Evolutionary conservation across 129 eudicot species (phyloP).

Genomic region (Flaveria robusta): DNA sequence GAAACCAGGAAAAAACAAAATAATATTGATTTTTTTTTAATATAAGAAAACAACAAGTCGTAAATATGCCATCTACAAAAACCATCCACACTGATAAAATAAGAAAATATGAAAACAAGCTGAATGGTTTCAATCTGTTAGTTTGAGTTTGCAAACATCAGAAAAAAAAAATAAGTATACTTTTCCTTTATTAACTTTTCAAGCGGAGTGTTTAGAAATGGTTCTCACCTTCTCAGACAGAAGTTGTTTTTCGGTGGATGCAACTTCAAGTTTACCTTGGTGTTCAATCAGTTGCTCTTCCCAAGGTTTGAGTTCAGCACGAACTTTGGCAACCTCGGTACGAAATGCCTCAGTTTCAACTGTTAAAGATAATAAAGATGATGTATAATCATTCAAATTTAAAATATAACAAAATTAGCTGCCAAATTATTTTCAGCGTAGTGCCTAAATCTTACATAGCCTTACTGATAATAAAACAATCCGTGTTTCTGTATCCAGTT

Average conservation of each 20-base stretch:
- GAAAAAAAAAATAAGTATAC: neutral
- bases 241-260: slow-evolving; percentile 68
- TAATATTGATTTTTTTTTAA: neutral
- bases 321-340: slow-evolving; percentile 68
- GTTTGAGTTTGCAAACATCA: neutral
- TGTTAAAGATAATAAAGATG: slow-evolving; percentile 24
- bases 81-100: neutral
- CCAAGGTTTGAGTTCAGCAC: slow-evolving; percentile 89
- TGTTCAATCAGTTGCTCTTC: slow-evolving; percentile 84
- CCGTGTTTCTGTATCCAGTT: neutral
- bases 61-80: neutral
- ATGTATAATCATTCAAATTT: neutral
- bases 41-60: neutral
- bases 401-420: neutral
- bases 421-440: slow-evolving; percentile 6
- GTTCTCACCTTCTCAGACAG: slow-evolving; percentile 69
- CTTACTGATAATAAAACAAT: neutral
- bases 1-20: neutral
- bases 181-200: neutral
- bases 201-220: neutral
- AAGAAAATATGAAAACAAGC: no score
- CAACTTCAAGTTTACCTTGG: slow-evolving; percentile 87
- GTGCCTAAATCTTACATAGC: slow-evolving; percentile 2
- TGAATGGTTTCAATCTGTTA: neutral
- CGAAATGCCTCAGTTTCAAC: slow-evolving; percentile 88